Conservation (phyloP, 257 asterid genomes). For the Plantago elongata region DNA sequence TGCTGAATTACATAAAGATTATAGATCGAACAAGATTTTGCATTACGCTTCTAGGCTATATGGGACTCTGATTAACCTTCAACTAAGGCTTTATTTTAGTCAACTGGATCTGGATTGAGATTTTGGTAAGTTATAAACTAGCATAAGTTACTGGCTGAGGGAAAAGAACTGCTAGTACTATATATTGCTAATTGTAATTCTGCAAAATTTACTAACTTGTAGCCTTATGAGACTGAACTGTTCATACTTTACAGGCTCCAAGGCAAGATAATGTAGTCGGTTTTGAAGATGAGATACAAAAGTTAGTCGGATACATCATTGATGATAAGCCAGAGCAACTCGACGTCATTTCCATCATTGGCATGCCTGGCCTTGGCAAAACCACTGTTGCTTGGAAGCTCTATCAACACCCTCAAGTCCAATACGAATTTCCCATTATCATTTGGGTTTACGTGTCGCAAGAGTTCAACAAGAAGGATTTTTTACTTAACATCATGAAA, state of each 20-base stretch:
- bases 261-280: background rate
- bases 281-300: background rate
- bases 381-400: slow-evolving; percentile 13
- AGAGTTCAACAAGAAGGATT: background rate
- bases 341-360: background rate
- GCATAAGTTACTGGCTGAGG: too few species aligned
- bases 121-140: too few species aligned
- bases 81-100: too few species aligned
- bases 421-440: slow-evolving; percentile 4
- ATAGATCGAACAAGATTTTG: too few species aligned
- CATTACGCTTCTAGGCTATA: too few species aligned
- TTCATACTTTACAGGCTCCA: background rate
- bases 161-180: too few species aligned
- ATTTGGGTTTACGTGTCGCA: slow-evolving; percentile 12
- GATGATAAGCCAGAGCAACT: background rate
- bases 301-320: background rate
- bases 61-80: too few species aligned
- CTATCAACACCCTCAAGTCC: background rate
- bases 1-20: too few species aligned
- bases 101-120: too few species aligned
- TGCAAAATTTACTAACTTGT: background rate
- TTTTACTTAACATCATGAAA: background rate
- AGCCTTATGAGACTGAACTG: background rate
- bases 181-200: too few species aligned
- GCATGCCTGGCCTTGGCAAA: slow-evolving; percentile 16